Evolutionary conservation across 2,329 filamentous ascomycete species (phyloP).

Genomic region (Lithohypha guttulata): DNA sequence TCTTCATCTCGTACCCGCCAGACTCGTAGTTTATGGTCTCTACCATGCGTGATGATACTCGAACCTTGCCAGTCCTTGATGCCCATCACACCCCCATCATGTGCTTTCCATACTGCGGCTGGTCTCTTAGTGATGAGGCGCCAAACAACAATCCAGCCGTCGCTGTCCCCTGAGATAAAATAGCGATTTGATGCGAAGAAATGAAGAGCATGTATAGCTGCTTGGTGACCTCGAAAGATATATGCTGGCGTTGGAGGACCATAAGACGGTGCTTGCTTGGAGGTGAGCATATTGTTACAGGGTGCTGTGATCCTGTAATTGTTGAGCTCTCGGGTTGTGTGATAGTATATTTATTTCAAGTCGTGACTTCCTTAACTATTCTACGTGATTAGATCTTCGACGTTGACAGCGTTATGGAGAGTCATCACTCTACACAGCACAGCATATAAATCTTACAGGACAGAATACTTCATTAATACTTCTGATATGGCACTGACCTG

Average conservation of each 20-base stretch:
- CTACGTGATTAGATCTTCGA: no score
- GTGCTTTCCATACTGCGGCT: slow-evolving; percentile 75
- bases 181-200: slow-evolving; percentile 66
- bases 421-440: no score
- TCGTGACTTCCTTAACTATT: no score
- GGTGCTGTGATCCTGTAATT: no score
- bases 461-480: no score
- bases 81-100: slow-evolving; percentile 65
- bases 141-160: slow-evolving; percentile 84
- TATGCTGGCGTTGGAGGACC: slow-evolving; percentile 50
- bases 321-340: no score
- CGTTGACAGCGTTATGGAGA: no score
- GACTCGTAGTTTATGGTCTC: slow-evolving; percentile 75
- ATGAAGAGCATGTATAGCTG: slow-evolving; percentile 64
- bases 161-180: slow-evolving; percentile 76
- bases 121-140: slow-evolving; percentile 70
- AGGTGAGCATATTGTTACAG: no score
- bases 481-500: no score
- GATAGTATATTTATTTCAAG: no score
- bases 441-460: no score
- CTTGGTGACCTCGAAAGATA: slow-evolving; percentile 75
- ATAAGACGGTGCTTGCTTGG: no score
- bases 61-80: slow-evolving; percentile 60
- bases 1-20: slow-evolving; percentile 69
- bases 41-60: slow-evolving; percentile 80